These are phyloP conservation scores for Rhodocollybia butyracea DNA, from an alignment of 768 basidiomycete species.

Conservation along the genomic window DNA sequence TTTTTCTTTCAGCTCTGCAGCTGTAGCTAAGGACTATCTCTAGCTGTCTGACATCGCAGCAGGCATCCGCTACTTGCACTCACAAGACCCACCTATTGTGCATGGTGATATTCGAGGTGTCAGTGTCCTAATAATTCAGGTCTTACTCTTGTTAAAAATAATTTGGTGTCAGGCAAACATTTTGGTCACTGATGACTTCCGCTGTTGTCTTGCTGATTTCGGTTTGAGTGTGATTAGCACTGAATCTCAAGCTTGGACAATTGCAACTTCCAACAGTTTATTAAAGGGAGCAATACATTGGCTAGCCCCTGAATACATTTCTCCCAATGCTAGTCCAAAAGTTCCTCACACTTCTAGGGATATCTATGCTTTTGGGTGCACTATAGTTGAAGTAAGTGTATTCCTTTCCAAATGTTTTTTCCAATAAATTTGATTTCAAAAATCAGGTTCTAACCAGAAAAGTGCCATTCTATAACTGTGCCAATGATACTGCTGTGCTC, in stretches of 20 bases:
- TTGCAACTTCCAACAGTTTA: too few species aligned
- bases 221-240: too few species aligned
- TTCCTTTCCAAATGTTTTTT: not conserved
- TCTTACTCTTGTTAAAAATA: not conserved
- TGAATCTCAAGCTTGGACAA: too few species aligned
- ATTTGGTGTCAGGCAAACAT: not conserved
- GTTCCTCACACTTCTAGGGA: not conserved
- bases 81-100: too few species aligned
- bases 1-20: not conserved
- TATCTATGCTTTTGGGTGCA: not conserved
- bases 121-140: not conserved
- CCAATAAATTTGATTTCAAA: not conserved
- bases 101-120: too few species aligned
- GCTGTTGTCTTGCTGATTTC: too few species aligned
- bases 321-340: not conserved
- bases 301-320: too few species aligned
- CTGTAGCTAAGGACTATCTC: not conserved
- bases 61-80: too few species aligned
- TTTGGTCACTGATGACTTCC: not conserved
- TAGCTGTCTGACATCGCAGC: not conserved
- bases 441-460: too few species aligned
- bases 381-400: not conserved
- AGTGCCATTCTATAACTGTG: not conserved
- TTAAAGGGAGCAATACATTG: too few species aligned
- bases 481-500: not conserved